These are phyloP conservation scores for Phytophthora sp. DNA, from an alignment of 352 stramenopile genomes.

Conservation along the genomic window DNA sequence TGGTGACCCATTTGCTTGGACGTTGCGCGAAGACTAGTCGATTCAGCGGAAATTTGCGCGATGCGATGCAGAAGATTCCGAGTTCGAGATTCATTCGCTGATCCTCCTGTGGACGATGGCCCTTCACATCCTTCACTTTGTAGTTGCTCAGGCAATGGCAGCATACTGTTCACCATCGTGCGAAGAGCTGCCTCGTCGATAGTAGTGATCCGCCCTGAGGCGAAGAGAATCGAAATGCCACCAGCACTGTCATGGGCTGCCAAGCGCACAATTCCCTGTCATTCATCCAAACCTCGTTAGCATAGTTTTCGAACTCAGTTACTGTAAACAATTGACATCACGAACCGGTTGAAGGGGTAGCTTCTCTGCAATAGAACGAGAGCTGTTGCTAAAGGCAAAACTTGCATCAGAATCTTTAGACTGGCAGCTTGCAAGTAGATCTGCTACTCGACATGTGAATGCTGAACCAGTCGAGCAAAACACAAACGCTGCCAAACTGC, in stretches of 20 bases:
- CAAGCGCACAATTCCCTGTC: slow-evolving; percentile 43
- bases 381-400: not conserved
- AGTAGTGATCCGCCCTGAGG: slow-evolving; percentile 41
- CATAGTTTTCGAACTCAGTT: not conserved
- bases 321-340: not conserved
- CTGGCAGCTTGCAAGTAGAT: slow-evolving; percentile 15
- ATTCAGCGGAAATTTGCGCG: slow-evolving; percentile 42
- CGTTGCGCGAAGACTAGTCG: slow-evolving; percentile 27
- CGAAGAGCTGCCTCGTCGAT: slow-evolving; percentile 27
- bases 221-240: slow-evolving; percentile 42
- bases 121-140: not conserved
- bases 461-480: slow-evolving; percentile 39
- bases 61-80: slow-evolving; percentile 50
- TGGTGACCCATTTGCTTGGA: slow-evolving; percentile 49
- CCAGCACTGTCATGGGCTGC: slow-evolving; percentile 20
- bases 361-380: slow-evolving; percentile 23
- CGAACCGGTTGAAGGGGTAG: slow-evolving; percentile 41
- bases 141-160: slow-evolving; percentile 19
- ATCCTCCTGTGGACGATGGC: slow-evolving; percentile 1
- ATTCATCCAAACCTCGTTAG: slow-evolving; percentile 8
- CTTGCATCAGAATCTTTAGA: not conserved
- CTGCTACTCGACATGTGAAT: slow-evolving; percentile 30
- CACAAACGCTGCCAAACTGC: slow-evolving; percentile 34
- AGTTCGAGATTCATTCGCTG: slow-evolving; percentile 34
- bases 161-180: slow-evolving; percentile 23